Conservation (phyloP, 495 filamentous ascomycete species). For the Podospora bellae-mahoneyi region DNA sequence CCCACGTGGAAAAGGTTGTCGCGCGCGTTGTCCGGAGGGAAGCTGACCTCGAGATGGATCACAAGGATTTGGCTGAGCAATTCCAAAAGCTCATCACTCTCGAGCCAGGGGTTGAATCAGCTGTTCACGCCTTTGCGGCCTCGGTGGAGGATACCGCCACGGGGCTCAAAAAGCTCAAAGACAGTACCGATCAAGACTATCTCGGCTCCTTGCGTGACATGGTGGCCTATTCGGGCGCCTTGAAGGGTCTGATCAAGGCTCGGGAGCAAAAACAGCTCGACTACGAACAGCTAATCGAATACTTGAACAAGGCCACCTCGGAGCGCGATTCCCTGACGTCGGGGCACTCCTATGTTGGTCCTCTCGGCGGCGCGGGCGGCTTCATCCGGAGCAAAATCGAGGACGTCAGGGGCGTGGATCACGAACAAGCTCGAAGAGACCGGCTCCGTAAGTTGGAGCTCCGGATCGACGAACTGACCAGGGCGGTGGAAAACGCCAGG, state of each 20-base stretch:
- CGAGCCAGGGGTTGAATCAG: slow-evolving; percentile 81
- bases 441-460: slow-evolving; percentile 85
- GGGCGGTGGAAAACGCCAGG: slow-evolving; percentile 82
- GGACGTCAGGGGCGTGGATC: slow-evolving; percentile 93
- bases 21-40: slow-evolving; percentile 85
- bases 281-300: slow-evolving; percentile 92
- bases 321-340: slow-evolving; percentile 84
- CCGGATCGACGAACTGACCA: slow-evolving; percentile 81
- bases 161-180: slow-evolving; percentile 71
- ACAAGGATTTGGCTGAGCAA: slow-evolving; percentile 82
- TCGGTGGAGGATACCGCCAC: slow-evolving; percentile 78
- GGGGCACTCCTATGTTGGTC: slow-evolving; percentile 57
- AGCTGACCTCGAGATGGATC: slow-evolving; percentile 82
- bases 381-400: slow-evolving; percentile 95
- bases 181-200: slow-evolving; percentile 95
- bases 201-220: slow-evolving; percentile 87
- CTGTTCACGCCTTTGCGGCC: slow-evolving; percentile 77
- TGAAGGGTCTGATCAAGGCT: slow-evolving; percentile 85
- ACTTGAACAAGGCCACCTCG: slow-evolving; percentile 82
- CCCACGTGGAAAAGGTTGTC: slow-evolving; percentile 89
- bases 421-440: slow-evolving; percentile 85
- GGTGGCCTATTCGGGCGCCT: slow-evolving; percentile 79
- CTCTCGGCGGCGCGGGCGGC: slow-evolving; percentile 65
- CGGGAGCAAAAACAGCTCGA: slow-evolving; percentile 97
- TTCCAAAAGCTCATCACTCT: slow-evolving; percentile 87